Evolutionary conservation across 108 stramenopile genomes (phyloP).

Genomic region (Aureococcus anophagefferens): DNA sequence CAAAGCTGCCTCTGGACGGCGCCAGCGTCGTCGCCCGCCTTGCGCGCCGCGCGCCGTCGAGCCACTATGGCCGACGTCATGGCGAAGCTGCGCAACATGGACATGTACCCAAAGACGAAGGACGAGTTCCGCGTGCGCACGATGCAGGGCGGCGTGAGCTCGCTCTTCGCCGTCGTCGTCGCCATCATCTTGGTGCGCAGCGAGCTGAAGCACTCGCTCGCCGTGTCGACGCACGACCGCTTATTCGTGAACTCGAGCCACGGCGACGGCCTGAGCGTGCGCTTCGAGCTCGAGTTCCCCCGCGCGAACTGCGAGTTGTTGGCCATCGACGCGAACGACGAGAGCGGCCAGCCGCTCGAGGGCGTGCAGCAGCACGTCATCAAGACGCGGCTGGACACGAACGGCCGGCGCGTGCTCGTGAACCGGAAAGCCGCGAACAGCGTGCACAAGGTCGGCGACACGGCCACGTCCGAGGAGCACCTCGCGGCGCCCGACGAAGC

Average conservation of each 20-base stretch:
- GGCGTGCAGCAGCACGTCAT: conserved; percentile 62
- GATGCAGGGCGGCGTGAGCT: neutral
- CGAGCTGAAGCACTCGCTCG: conserved; percentile 26
- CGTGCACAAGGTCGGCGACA: conserved; percentile 69
- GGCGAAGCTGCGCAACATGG: neutral
- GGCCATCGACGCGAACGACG: conserved; percentile 79
- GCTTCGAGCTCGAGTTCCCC: conserved; percentile 79
- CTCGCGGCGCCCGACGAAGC: conserved; percentile 22
- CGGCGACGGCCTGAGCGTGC: conserved; percentile 58
- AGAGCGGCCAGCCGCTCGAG: conserved; percentile 66
- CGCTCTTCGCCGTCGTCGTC: conserved; percentile 3
- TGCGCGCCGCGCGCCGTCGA: no score
- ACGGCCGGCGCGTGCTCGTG: conserved; percentile 15
- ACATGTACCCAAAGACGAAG: conserved; percentile 6
- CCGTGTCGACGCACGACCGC: conserved; percentile 23
- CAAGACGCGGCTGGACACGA: conserved; percentile 60
- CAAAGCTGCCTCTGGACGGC: no score
- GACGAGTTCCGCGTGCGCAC: conserved; percentile 11
- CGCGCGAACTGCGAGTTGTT: conserved; percentile 66
- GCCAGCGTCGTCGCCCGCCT: no score
- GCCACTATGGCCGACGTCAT: no score
- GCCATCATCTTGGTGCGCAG: conserved; percentile 19
- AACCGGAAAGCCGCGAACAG: conserved; percentile 27
- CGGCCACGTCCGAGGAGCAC: conserved; percentile 50
- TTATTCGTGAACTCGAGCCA: conserved; percentile 76